Evolutionary conservation across 164 flowering plant genomes (phyloP).

Genomic region (Sextonia rubra): DNA sequence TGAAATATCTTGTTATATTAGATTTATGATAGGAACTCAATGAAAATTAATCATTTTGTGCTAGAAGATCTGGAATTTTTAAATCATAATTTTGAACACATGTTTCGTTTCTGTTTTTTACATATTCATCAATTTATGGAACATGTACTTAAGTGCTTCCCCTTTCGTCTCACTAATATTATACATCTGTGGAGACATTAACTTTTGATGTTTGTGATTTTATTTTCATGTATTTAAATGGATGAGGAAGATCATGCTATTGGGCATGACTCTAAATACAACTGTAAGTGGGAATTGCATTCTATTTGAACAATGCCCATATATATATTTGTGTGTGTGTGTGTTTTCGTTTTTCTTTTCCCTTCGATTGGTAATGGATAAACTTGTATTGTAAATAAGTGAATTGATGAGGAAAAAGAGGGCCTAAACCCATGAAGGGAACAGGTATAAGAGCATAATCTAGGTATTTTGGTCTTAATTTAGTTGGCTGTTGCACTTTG

Average conservation of each 20-base stretch:
- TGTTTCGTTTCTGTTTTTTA: neutral
- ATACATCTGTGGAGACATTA: neutral
- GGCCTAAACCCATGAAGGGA: too few species aligned
- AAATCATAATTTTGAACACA: neutral
- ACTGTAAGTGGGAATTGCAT: constrained; percentile 55
- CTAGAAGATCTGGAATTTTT: neutral
- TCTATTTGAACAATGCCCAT: too few species aligned
- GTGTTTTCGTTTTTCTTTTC: too few species aligned
- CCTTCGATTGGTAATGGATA: too few species aligned
- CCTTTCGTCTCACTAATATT: neutral
- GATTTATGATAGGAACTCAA: too few species aligned
- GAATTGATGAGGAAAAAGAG: too few species aligned
- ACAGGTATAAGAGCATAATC: too few species aligned
- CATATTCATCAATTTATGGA: neutral
- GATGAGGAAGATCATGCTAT: constrained; percentile 83
- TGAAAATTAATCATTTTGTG: neutral
- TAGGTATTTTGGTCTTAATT: too few species aligned
- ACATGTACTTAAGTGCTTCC: neutral
- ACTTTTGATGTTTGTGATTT: neutral
- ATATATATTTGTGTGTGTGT: too few species aligned
- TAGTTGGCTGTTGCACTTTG: too few species aligned
- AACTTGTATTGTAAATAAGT: too few species aligned
- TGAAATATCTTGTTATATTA: neutral
- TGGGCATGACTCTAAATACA: constrained; percentile 92
- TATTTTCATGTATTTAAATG: constrained; percentile 84